Evolutionary conservation across 2,329 filamentous ascomycete genomes (phyloP).

Genomic region (Verticillium dahliae): DNA sequence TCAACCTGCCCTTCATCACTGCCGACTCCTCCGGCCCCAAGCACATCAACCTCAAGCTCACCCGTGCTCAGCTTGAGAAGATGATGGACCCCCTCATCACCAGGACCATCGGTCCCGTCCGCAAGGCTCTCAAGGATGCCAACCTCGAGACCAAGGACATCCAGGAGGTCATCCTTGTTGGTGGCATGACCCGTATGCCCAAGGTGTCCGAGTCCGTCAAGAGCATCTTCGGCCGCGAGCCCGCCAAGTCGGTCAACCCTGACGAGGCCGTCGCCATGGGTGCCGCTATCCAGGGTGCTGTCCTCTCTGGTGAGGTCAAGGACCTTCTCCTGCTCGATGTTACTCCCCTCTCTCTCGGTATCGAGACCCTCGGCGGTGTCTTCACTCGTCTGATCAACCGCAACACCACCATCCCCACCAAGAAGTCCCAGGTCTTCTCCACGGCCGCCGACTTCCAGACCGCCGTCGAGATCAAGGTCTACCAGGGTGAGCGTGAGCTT

Average conservation of each 20-base stretch:
- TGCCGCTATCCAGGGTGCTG: conserved; percentile 94
- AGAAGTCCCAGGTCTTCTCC: conserved; percentile 98
- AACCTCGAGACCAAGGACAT: conserved; percentile 87
- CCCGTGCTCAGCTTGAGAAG: conserved; percentile 84
- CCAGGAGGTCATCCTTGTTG: conserved; percentile 94
- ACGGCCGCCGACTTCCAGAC: conserved; percentile 98
- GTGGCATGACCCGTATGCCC: conserved; percentile 99
- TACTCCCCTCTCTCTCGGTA: conserved; percentile 92
- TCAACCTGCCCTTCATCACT: conserved; percentile 98
- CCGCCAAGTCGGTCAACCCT: conserved; percentile 96
- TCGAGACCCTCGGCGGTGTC: conserved; percentile 95
- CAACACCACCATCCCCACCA: conserved; percentile 98
- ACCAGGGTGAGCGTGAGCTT: conserved; percentile 98
- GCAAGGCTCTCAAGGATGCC: conserved; percentile 96
- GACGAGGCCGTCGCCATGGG: conserved; percentile 97
- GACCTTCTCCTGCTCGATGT: conserved; percentile 93
- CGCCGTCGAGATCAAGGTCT: conserved; percentile 98
- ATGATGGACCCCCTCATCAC: conserved; percentile 85
- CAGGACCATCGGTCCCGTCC: conserved; percentile 84
- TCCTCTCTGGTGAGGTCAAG: conserved; percentile 93
- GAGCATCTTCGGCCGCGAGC: conserved; percentile 92
- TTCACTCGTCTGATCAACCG: conserved; percentile 98
- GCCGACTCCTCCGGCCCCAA: conserved; percentile 92
- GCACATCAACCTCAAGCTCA: conserved; percentile 97
- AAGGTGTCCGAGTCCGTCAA: conserved; percentile 96